phyloP scores from a whole-genome alignment of 1,284 basidiomycete genomes.

The Takashimella koratensis region DNA sequence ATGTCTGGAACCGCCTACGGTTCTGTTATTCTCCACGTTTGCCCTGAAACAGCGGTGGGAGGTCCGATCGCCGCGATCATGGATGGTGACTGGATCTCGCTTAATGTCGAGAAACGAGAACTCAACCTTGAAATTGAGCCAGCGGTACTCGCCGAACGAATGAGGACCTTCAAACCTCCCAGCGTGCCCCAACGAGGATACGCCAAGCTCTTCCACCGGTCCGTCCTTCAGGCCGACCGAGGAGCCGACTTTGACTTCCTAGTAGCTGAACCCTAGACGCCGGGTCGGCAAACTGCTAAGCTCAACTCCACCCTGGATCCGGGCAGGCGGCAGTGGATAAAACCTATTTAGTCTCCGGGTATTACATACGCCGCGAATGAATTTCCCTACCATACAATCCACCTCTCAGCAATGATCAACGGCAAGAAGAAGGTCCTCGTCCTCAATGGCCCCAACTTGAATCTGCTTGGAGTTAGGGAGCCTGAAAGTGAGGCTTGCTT shows the following conservation, averaged over 20 bases:
- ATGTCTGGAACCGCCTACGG: constrained; percentile 47
- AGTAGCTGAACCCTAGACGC: no score
- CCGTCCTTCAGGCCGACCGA: constrained; percentile 37
- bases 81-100: constrained; percentile 39
- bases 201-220: constrained; percentile 29
- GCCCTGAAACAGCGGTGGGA: constrained; percentile 45
- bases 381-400: no score
- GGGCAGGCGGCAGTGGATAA: no score
- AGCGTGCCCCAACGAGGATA: constrained; percentile 33
- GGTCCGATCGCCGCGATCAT: constrained; percentile 43
- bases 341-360: no score
- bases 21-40: constrained; percentile 43
- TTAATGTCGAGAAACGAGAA: constrained; percentile 34
- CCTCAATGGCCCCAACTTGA: constrained; percentile 45
- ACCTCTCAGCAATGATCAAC: no score
- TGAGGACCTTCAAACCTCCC: constrained; percentile 17
- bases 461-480: constrained; percentile 45
- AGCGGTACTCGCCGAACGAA: constrained; percentile 26
- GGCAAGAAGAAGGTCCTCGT: no score
- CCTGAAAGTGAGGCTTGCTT: constrained; percentile 25
- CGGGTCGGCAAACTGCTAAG: no score
- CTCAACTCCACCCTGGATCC: no score
- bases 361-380: no score
- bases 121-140: constrained; percentile 23
- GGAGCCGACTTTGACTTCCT: constrained; percentile 46